These are phyloP conservation scores for Rubroshorea leprosula DNA, from an alignment of 345 rosid species.

Conservation along the genomic window DNA sequence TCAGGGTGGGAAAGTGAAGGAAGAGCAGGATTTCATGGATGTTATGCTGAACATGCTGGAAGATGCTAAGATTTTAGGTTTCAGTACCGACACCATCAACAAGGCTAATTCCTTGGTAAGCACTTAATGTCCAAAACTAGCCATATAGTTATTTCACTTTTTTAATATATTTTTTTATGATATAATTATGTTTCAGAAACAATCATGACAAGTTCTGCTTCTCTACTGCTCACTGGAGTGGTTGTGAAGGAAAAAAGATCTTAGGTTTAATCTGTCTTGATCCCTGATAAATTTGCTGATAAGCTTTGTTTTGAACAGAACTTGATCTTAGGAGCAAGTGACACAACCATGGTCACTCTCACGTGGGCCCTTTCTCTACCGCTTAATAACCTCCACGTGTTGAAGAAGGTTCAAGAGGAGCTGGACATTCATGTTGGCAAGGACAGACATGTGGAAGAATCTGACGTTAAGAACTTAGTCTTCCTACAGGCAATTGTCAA, in stretches of 20 bases:
- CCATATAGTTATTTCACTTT: too few relatives aligned
- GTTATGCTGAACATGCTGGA: constrained; percentile 28
- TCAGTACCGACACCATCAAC: constrained; percentile 24
- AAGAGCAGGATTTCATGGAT: constrained; percentile 36
- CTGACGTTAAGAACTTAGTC: constrained; percentile 23
- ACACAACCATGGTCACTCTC: constrained; percentile 15
- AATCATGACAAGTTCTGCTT: too few relatives aligned
- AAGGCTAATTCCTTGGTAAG: constrained; percentile 29
- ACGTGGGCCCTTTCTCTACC: constrained; percentile 20
- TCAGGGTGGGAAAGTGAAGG: constrained; percentile 4
- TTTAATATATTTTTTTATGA: too few relatives aligned
- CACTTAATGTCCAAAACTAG: too few relatives aligned
- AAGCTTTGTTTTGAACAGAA: constrained; percentile 6
- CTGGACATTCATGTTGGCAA: constrained; percentile 20
- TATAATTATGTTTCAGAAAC: too few relatives aligned
- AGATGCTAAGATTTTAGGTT: constrained; percentile 4
- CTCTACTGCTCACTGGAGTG: too few relatives aligned
- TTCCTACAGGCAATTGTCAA: constrained; percentile 30
- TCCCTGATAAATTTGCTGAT: neutral
- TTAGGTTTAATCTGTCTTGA: too few relatives aligned
- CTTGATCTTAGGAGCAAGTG: constrained; percentile 12
- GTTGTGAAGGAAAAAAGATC: too few relatives aligned
- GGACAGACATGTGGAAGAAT: constrained; percentile 21
- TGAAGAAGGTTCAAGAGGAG: constrained; percentile 18
- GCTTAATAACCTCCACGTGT: constrained; percentile 10